Evolutionary conservation across 768 basidiomycete species (phyloP).

Genomic region (Boletus edulis): DNA sequence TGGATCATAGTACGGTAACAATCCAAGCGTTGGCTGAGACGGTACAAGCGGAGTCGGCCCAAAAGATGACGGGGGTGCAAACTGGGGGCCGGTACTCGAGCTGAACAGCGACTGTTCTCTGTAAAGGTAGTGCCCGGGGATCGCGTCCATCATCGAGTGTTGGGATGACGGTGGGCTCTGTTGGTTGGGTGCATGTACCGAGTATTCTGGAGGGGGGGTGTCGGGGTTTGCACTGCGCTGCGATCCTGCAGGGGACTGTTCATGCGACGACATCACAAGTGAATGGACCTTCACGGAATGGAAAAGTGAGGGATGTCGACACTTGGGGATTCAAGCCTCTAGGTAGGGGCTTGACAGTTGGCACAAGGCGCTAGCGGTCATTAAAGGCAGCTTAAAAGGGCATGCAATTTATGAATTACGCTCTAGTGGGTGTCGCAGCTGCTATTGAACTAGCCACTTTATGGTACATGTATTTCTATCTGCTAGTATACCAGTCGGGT

Average conservation of each 20-base stretch:
- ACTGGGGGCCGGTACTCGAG: slow-evolving; percentile 13
- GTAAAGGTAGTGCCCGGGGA: slow-evolving; percentile 13
- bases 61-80: slow-evolving; percentile 18
- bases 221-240: slow-evolving; percentile 26
- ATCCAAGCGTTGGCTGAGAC: slow-evolving; percentile 32
- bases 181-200: slow-evolving; percentile 16
- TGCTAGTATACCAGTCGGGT: background rate
- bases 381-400: background rate
- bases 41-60: slow-evolving; percentile 43
- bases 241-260: slow-evolving; percentile 11
- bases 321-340: background rate
- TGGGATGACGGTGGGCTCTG: slow-evolving; percentile 17
- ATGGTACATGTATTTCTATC: background rate
- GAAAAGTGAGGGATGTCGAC: background rate
- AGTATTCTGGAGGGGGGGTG: slow-evolving; percentile 30
- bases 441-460: background rate
- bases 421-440: background rate
- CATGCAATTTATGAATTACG: background rate
- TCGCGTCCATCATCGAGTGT: slow-evolving; percentile 10
- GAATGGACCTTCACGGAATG: background rate
- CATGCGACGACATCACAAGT: slow-evolving; percentile 13
- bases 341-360: background rate
- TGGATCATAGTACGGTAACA: slow-evolving; percentile 44
- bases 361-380: background rate
- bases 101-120: slow-evolving; percentile 17